phyloP scores from a whole-genome alignment of 306 rosid species.

The Quercus suber region DNA sequence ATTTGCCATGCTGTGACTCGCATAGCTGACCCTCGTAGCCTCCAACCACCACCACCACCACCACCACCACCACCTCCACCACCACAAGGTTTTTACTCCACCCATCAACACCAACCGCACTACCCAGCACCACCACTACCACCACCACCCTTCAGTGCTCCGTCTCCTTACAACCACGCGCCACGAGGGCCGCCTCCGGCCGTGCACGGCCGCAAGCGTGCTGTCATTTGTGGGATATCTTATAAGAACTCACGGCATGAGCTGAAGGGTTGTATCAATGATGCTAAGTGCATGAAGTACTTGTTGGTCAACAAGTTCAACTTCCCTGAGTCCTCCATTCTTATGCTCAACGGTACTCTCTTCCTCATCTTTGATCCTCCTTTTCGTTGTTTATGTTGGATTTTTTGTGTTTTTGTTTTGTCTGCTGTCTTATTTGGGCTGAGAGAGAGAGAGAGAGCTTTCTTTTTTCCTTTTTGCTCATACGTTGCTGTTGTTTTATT shows the following conservation, averaged over 20 bases:
- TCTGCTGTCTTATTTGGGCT: too few species aligned
- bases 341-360: conserved; percentile 45
- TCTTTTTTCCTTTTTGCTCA: too few species aligned
- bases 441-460: too few species aligned
- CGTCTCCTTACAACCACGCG: conserved; percentile 19
- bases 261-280: conserved; percentile 48
- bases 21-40: conserved; percentile 5
- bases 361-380: neutral
- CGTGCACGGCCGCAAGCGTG: conserved; percentile 37
- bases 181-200: conserved; percentile 16
- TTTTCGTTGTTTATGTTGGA: neutral
- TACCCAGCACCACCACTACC: neutral
- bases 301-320: conserved; percentile 40
- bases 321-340: conserved; percentile 41
- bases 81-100: neutral
- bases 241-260: conserved; percentile 31
- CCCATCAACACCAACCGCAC: neutral
- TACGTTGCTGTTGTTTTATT: too few species aligned
- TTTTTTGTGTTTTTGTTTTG: too few species aligned
- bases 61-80: conserved; percentile 1
- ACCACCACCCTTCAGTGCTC: neutral
- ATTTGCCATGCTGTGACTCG: conserved; percentile 37
- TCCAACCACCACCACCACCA: neutral
- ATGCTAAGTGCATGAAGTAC: conserved; percentile 55
- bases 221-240: conserved; percentile 49